A percentile compares a stretch with the other conserved stretches of the same genome.
Evolutionary conservation across 345 rosid species (phyloP).

Genomic region (Salix arbutifolia): DNA sequence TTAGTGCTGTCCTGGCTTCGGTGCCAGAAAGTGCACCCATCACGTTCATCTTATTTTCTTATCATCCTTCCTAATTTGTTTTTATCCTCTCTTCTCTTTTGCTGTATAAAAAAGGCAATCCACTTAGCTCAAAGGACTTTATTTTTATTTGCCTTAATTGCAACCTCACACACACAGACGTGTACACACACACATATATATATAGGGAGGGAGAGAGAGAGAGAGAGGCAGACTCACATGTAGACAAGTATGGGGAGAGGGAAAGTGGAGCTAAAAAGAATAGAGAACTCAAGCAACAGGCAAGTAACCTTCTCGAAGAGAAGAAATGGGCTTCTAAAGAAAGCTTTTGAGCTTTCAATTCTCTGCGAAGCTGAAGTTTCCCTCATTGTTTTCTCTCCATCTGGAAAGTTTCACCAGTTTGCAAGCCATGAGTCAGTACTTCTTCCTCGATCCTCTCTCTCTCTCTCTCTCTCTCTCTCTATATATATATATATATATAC

Average conservation of each 20-base stretch:
- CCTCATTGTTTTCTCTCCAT: slow-evolving; percentile 46
- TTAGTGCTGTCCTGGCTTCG: background rate
- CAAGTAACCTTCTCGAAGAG: slow-evolving; percentile 71
- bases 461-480: too few species aligned
- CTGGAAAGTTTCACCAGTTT: slow-evolving; percentile 49
- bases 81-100: too few species aligned
- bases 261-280: slow-evolving; percentile 56
- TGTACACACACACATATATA: too few species aligned
- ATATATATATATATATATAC: too few species aligned
- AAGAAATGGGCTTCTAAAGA: slow-evolving; percentile 54
- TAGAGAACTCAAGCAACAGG: slow-evolving; percentile 55
- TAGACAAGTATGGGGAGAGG: slow-evolving; percentile 51
- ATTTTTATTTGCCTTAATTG: too few species aligned
- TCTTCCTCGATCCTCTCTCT: background rate
- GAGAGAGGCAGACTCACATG: too few species aligned
- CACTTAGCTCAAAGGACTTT: too few species aligned
- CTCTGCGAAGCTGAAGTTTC: slow-evolving; percentile 67
- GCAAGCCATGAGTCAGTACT: slow-evolving; percentile 45
- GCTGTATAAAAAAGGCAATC: too few species aligned
- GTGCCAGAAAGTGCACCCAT: background rate
- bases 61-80: background rate
- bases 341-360: slow-evolving; percentile 62
- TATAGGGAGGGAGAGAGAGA: background rate
- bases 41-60: background rate
- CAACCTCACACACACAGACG: too few species aligned